phyloP scores from a whole-genome alignment of 1,284 basidiomycete species.

The Tylopilus orsonianus region DNA sequence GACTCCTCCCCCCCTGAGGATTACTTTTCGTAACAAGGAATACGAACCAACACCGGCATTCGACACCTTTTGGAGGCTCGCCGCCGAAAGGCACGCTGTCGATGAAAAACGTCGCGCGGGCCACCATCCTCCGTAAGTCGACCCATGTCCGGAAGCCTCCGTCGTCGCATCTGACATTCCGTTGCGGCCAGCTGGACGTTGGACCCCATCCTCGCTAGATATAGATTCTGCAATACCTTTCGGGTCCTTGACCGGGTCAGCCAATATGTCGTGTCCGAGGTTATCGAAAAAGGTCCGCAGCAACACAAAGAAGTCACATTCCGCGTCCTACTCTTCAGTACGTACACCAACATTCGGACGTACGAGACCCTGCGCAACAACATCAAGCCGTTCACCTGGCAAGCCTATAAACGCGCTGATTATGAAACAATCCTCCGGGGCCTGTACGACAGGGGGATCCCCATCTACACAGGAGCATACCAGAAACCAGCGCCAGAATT shows the following conservation, averaged over 20 bases:
- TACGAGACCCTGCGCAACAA: constrained; percentile 52
- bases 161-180: constrained; percentile 18
- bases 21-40: constrained; percentile 38
- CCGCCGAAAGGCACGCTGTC: constrained; percentile 55
- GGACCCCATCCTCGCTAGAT: constrained; percentile 47
- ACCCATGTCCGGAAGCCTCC: neutral
- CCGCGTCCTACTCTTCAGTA: constrained; percentile 59
- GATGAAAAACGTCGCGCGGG: constrained; percentile 53
- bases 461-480: constrained; percentile 64
- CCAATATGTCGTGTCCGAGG: constrained; percentile 58
- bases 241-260: constrained; percentile 59
- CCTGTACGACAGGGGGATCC: constrained; percentile 36
- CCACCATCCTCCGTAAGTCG: constrained; percentile 47
- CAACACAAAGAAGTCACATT: constrained; percentile 53
- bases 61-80: constrained; percentile 58
- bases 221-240: constrained; percentile 62
- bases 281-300: constrained; percentile 63
- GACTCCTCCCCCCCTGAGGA: constrained; percentile 27
- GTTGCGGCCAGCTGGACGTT: constrained; percentile 50
- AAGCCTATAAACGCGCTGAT: constrained; percentile 43
- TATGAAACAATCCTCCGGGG: constrained; percentile 49
- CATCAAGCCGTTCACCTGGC: constrained; percentile 54
- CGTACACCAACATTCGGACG: constrained; percentile 59
- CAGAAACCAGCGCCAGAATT: constrained; percentile 59
- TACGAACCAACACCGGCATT: constrained; percentile 51